phyloP scores from a whole-genome alignment of 2,329 filamentous ascomycete genomes.

The Dendrostoma leiphaemia region DNA sequence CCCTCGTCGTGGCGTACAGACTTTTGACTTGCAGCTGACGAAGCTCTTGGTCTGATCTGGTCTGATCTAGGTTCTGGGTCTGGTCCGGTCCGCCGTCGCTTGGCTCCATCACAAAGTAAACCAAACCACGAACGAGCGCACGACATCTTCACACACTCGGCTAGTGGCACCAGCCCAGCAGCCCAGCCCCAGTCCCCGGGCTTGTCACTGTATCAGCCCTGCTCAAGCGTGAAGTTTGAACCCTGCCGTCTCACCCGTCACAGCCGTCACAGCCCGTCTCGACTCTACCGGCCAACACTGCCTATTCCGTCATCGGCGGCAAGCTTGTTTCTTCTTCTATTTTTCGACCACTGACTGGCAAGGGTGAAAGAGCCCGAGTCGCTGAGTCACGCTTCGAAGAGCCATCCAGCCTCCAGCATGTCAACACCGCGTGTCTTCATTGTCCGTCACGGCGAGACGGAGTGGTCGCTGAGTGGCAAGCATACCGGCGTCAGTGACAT shows the following conservation, averaged over 20 bases:
- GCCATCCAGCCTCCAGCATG: conserved; percentile 26
- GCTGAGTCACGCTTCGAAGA: no score
- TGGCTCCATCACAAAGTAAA: neutral
- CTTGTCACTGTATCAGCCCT: no score
- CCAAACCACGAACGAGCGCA: no score
- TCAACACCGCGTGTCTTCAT: conserved; percentile 73
- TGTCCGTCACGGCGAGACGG: conserved; percentile 88
- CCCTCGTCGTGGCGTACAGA: no score
- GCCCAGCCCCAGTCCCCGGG: neutral
- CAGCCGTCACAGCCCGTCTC: neutral
- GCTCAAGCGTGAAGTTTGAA: neutral
- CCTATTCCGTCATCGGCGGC: neutral
- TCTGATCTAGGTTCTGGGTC: neutral
- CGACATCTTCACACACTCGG: neutral
- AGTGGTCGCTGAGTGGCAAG: conserved; percentile 85
- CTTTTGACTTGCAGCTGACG: no score
- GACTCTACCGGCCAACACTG: neutral
- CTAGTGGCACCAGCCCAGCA: neutral
- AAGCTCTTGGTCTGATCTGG: neutral
- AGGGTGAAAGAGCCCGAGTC: no score
- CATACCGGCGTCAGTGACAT: conserved; percentile 89
- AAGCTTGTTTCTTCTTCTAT: neutral
- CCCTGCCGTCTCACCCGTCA: neutral
- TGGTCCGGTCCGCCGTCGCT: neutral
- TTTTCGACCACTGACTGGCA: no score